Conservation (phyloP, 2,329 filamentous ascomycete genomes). For the Pleomassaria siparia region DNA sequence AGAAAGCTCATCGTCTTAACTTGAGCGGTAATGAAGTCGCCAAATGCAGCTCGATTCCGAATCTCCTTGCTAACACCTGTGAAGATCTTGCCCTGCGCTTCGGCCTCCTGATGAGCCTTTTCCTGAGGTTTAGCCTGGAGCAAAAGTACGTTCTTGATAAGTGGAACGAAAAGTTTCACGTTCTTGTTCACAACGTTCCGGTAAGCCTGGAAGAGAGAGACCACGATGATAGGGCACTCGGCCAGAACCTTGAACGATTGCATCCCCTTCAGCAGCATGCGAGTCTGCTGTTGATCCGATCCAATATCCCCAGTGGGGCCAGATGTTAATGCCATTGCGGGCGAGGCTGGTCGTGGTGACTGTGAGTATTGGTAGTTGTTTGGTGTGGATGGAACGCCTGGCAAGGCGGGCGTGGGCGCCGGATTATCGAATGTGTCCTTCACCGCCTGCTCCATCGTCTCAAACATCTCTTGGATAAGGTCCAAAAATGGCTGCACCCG, state of each 20-base stretch:
- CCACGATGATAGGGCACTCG: slow-evolving; percentile 97
- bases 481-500: slow-evolving; percentile 89
- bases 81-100: slow-evolving; percentile 77
- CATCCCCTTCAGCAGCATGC: slow-evolving; percentile 87
- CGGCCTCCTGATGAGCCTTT: slow-evolving; percentile 84
- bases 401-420: slow-evolving; percentile 54
- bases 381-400: slow-evolving; percentile 64
- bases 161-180: slow-evolving; percentile 86
- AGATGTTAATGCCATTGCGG: slow-evolving; percentile 78
- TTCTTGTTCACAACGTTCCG: slow-evolving; percentile 76
- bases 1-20: slow-evolving; percentile 99
- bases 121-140: slow-evolving; percentile 92
- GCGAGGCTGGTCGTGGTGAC: slow-evolving; percentile 86
- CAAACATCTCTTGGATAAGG: slow-evolving; percentile 93
- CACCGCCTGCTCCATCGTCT: slow-evolving; percentile 93
- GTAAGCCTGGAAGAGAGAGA: slow-evolving; percentile 96
- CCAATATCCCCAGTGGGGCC: slow-evolving; percentile 72
- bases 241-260: slow-evolving; percentile 98
- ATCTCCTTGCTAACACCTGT: slow-evolving; percentile 92
- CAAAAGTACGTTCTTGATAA: slow-evolving; percentile 87
- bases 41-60: slow-evolving; percentile 90
- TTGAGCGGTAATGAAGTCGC: slow-evolving; percentile 95
- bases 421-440: slow-evolving; percentile 89
- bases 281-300: slow-evolving; percentile 77
- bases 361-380: slow-evolving; percentile 69